These are phyloP conservation scores for Phytophthora pinifolia DNA, from an alignment of 352 stramenopile species.

Conservation along the genomic window DNA sequence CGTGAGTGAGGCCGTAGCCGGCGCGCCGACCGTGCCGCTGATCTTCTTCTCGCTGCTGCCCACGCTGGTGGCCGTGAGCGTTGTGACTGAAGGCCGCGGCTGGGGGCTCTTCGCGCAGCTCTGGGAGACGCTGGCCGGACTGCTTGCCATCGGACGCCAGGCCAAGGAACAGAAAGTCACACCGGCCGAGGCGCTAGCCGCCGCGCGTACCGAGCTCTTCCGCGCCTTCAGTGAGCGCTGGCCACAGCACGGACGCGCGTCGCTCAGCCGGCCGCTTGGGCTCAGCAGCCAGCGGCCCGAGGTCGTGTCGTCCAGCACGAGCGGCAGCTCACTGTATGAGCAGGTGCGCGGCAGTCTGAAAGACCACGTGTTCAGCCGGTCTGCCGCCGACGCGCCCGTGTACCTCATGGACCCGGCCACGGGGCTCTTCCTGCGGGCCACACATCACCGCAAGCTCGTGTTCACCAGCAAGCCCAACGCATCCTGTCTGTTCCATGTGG, in stretches of 20 bases:
- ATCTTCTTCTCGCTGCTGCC: constrained; percentile 58
- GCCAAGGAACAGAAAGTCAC: constrained; percentile 9
- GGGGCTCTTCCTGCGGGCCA: constrained; percentile 57
- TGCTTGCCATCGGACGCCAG: constrained; percentile 15
- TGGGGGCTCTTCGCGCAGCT: constrained; percentile 30
- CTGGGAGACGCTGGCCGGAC: constrained; percentile 35
- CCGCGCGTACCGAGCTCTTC: constrained; percentile 45
- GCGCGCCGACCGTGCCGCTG: constrained; percentile 29
- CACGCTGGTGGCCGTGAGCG: constrained; percentile 40
- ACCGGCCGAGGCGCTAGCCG: constrained; percentile 23
- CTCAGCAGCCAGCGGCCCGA: constrained; percentile 33
- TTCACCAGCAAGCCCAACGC: constrained; percentile 59
- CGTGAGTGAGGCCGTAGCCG: constrained; percentile 11
- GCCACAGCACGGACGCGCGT: constrained; percentile 18
- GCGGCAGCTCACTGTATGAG: constrained; percentile 66
- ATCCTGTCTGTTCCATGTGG: constrained; percentile 75
- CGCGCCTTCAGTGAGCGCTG: constrained; percentile 49
- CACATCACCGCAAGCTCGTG: constrained; percentile 63
- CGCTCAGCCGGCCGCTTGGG: constrained; percentile 24
- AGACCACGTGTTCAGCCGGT: constrained; percentile 53
- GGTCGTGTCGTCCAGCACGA: constrained; percentile 40
- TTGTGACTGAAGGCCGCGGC: constrained; percentile 41
- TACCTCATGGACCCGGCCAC: constrained; percentile 70
- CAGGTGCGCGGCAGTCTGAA: constrained; percentile 55
- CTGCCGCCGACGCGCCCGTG: constrained; percentile 43